Base-by-base conservation (phyloP, 202 grass and related monocot species). In the Schoenoplectus triqueter region DNA sequence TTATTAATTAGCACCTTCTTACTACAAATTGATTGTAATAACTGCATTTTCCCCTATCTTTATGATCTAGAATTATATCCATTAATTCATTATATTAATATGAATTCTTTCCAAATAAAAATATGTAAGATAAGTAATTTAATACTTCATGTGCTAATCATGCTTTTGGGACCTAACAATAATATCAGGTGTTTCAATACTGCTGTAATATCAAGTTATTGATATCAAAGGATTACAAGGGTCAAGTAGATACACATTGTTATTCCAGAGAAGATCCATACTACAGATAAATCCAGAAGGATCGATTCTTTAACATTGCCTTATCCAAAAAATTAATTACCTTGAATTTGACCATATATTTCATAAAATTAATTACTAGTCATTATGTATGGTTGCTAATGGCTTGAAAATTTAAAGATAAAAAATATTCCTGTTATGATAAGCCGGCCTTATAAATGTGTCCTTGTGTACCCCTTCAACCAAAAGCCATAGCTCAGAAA, bases 221-320 rank as follows among this genome's bases (percentile, higher is more conserved):
- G 5, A 47, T 47, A 47, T 60, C 5, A 22, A 70, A 8, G 67
- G 15, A 20, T 73, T 50, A 20, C 5, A 47, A 51, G 40, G 45
- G 1, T 73, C 45, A 47, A 47, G 0, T 47, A 47, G 42, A 71
- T 71, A 44, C 68, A 71, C 15, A 63, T 1, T 46, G 6, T 2
- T 64, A 59, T 47, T 66, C 45, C 52, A 47, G 3, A 65, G 10
- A 81, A 81, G 79, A 81, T 81, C 79, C 64, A 66, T 65, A 64
- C 19, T 15, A 61, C n/a, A 69, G 0, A 80, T 0, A 83, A 83
- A 14, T 83, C 40, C 40, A 83, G 57, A 69, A 83, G 22, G 15
- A 65, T 55, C 7, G 31, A 31, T 17, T 69, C 69, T 81, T 83
- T 68, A 51, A 41, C 45, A 69, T 31, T 69, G 31, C 31, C 31